These are phyloP conservation scores for Apiotrichum veenhuisii DNA, from an alignment of 1,284 basidiomycete genomes.

Conservation along the genomic window DNA sequence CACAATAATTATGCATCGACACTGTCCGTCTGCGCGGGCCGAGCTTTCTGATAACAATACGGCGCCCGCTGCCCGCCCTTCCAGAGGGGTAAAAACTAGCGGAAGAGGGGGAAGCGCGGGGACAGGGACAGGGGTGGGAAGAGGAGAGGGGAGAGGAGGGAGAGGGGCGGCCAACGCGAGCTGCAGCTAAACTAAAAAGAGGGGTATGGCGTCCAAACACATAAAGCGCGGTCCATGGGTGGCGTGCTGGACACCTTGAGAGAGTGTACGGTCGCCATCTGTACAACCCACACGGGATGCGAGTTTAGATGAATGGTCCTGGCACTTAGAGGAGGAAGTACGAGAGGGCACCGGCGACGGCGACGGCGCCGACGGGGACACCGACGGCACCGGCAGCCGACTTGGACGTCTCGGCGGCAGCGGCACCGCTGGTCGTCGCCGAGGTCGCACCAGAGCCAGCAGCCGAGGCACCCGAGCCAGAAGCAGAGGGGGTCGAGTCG, in stretches of 20 bases:
- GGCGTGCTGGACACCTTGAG: not conserved
- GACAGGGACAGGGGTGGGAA: not conserved
- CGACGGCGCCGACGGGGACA: constrained; percentile 6
- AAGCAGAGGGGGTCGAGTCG: not conserved
- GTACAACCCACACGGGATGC: not conserved
- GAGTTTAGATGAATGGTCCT: too few relatives aligned
- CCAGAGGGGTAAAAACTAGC: not conserved
- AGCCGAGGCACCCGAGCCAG: not conserved
- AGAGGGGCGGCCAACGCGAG: not conserved
- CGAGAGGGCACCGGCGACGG: constrained; percentile 8
- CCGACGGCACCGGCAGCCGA: not conserved
- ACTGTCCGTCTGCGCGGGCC: constrained; percentile 1
- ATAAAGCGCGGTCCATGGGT: not conserved
- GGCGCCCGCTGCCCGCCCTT: not conserved
- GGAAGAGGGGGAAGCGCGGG: not conserved
- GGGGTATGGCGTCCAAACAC: not conserved
- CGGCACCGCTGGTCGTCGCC: not conserved
- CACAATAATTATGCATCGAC: constrained; percentile 7
- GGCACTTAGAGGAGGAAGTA: constrained; percentile 12
- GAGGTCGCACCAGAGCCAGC: not conserved
- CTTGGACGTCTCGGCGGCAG: not conserved
- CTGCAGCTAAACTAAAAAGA: not conserved
- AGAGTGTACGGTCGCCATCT: not conserved
- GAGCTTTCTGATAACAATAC: constrained; percentile 1
- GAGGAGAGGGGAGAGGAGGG: not conserved